Percentiles rank a stretch among this genome's conserved stretches.
phyloP scores from a whole-genome alignment of 225 moss, liverwort and hornwort genomes.

The Pseudisothecium myosuroides region DNA sequence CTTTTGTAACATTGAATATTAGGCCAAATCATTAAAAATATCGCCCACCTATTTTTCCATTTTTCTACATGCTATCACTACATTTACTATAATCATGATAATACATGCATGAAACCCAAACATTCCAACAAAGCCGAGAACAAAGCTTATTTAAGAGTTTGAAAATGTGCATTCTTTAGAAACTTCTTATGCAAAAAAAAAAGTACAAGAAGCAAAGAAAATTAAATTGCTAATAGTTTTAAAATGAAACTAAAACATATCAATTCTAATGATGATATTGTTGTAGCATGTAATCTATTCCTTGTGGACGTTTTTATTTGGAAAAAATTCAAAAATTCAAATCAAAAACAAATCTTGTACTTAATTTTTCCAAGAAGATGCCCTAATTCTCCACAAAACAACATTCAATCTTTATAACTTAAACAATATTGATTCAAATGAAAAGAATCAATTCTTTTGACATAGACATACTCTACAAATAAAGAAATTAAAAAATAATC shows the following conservation, averaged over 20 bases:
- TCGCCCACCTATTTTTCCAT: background rate
- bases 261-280: background rate
- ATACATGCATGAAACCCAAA: background rate
- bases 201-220: background rate
- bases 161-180: background rate
- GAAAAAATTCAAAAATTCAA: background rate
- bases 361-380: background rate
- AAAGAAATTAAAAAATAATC: background rate
- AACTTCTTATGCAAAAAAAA: background rate
- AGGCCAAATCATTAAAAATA: background rate
- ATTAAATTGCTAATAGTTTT: background rate
- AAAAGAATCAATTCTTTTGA: background rate
- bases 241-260: background rate
- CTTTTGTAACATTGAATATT: background rate
- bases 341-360: background rate
- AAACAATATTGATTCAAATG: background rate
- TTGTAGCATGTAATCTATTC: background rate
- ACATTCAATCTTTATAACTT: background rate
- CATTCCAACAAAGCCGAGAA: too few species aligned
- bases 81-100: background rate
- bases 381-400: accelerated
- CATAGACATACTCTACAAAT: background rate
- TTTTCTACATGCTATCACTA: background rate
- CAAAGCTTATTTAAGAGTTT: background rate
- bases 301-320: accelerated